These are phyloP conservation scores for Candida silvatica DNA, from an alignment of 805 yeast genomes.

Conservation along the genomic window DNA sequence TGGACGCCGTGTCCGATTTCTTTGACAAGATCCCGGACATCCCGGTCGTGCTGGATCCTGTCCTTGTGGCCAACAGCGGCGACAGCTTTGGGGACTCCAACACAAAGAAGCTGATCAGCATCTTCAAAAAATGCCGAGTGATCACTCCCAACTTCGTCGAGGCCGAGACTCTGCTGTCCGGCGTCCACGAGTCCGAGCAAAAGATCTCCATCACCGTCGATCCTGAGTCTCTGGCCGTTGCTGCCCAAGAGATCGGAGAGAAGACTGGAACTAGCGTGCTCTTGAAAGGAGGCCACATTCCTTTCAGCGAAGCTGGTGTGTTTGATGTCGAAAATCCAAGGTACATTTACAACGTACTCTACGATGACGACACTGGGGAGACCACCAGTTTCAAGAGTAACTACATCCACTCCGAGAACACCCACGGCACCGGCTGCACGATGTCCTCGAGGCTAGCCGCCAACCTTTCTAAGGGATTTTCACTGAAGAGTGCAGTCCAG, in stretches of 20 bases:
- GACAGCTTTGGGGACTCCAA: slow-evolving; percentile 40
- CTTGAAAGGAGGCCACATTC: slow-evolving; percentile 79
- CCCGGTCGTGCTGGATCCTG: slow-evolving; percentile 67
- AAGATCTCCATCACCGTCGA: slow-evolving; percentile 7
- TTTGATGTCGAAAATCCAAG: slow-evolving; percentile 12
- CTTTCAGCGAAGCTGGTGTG: slow-evolving; percentile 28
- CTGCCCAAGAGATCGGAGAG: slow-evolving; percentile 31
- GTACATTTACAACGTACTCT: slow-evolving; percentile 7
- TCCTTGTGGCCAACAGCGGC: slow-evolving; percentile 76
- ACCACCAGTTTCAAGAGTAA: slow-evolving; percentile 2
- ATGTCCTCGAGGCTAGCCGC: slow-evolving; percentile 73
- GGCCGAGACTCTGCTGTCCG: slow-evolving; percentile 34
- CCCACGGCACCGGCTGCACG: slow-evolving; percentile 91
- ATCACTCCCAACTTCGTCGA: slow-evolving; percentile 78
- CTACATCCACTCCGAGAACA: slow-evolving; percentile 25
- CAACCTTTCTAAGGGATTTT: slow-evolving; percentile 48
- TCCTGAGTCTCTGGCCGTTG: slow-evolving; percentile 27
- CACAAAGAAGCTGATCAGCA: slow-evolving; percentile 7
- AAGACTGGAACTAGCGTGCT: slow-evolving; percentile 42
- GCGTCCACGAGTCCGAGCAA: slow-evolving; percentile 17
- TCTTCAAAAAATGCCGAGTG: slow-evolving; percentile 22
- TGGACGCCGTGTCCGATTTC: slow-evolving; percentile 20
- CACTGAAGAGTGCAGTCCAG: slow-evolving; percentile 40
- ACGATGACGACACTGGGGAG: background rate
- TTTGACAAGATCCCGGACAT: slow-evolving; percentile 3